Percentiles rank a stretch among this genome's conserved stretches.
Conservation (phyloP, 2,329 filamentous ascomycete species). For the Allantophomopsis cytisporea region DNA sequence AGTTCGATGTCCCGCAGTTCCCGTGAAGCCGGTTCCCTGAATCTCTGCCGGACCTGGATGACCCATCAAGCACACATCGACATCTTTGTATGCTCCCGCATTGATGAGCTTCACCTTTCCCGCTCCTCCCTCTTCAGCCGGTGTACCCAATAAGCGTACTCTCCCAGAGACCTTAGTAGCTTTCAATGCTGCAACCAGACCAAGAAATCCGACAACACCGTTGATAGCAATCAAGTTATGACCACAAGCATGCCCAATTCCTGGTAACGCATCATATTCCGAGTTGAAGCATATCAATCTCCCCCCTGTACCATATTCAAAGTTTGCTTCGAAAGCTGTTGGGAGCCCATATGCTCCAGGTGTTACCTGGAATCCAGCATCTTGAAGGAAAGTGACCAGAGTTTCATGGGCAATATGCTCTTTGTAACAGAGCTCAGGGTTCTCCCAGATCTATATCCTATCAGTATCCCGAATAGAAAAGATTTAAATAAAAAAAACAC, state of each 20-base stretch:
- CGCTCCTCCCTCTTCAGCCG: constrained; percentile 15
- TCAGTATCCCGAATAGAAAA: no score
- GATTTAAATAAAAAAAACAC: neutral
- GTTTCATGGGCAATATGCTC: constrained; percentile 36
- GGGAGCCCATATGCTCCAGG: constrained; percentile 34
- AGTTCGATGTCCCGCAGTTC: constrained; percentile 6
- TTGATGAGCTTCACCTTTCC: constrained; percentile 28
- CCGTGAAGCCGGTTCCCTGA: neutral
- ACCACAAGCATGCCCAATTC: constrained; percentile 26
- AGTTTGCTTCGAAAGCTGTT: constrained; percentile 34
- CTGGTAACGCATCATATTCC: constrained; percentile 31
- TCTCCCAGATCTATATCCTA: constrained; percentile 22
- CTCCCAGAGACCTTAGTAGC: constrained; percentile 11
- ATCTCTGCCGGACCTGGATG: constrained; percentile 20
- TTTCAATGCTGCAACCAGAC: constrained; percentile 9
- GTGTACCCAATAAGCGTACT: constrained; percentile 16
- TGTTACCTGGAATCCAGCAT: constrained; percentile 29
- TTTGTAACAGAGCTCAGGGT: constrained; percentile 36
- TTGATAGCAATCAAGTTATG: constrained; percentile 26
- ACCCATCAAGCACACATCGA: constrained; percentile 24
- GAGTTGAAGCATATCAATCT: constrained; percentile 27
- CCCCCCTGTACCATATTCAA: constrained; percentile 25
- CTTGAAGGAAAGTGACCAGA: constrained; percentile 28
- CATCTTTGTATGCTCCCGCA: constrained; percentile 26
- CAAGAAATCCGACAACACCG: no score